Evolutionary conservation across 495 filamentous ascomycete species (phyloP).

Genomic region (Penicillium flavigenum): DNA sequence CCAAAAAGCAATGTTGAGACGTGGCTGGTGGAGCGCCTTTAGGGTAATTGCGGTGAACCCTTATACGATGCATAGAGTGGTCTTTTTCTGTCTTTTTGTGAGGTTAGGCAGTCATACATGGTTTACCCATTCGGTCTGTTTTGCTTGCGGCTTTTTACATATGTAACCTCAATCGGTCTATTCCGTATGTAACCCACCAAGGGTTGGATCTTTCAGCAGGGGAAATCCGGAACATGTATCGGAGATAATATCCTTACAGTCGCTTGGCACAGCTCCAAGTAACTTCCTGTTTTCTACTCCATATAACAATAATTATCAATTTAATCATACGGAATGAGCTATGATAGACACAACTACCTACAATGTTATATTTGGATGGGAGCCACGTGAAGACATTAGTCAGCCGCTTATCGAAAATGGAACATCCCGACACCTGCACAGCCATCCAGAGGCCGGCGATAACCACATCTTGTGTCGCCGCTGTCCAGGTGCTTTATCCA

Average conservation of each 20-base stretch:
- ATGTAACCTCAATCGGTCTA: constrained; percentile 3
- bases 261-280: not conserved
- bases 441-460: constrained; percentile 30
- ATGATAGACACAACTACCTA: too few species aligned
- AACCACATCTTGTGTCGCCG: constrained; percentile 12
- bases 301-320: not conserved
- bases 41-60: constrained; percentile 16
- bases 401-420: constrained; percentile 16
- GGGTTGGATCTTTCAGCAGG: not conserved
- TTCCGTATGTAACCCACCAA: not conserved
- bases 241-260: not conserved
- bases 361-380: not conserved
- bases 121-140: not conserved
- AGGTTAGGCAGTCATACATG: constrained; percentile 10
- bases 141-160: not conserved
- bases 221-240: not conserved
- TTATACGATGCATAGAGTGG: not conserved
- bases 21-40: constrained; percentile 7
- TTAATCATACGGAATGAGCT: not conserved
- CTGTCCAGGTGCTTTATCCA: constrained; percentile 14
- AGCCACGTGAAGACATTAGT: constrained; percentile 15
- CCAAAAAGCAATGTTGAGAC: constrained; percentile 1
- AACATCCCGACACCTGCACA: constrained; percentile 1
- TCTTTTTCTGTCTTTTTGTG: not conserved
- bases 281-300: not conserved